These are phyloP conservation scores for Akanthomyces muscarius DNA, from an alignment of 2,329 filamentous ascomycete species.

Conservation along the genomic window DNA sequence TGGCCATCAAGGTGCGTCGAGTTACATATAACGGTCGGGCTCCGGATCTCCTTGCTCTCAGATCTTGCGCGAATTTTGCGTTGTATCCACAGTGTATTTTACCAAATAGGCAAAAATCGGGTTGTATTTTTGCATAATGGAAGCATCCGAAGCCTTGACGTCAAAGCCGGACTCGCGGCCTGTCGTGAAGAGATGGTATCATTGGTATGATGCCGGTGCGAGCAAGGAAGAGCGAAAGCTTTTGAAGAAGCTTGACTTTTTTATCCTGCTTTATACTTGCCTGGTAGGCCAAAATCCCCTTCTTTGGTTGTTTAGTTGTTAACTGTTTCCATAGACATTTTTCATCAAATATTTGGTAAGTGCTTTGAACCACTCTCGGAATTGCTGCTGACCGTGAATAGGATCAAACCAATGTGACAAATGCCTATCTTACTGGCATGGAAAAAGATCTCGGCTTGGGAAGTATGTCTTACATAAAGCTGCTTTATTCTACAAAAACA, in stretches of 20 bases:
- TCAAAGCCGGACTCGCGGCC: not conserved
- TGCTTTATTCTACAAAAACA: not conserved
- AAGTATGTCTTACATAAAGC: slow-evolving; percentile 20
- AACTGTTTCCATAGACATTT: slow-evolving; percentile 27
- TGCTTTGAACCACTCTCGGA: too few species aligned
- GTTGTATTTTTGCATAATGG: not conserved
- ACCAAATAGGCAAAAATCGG: not conserved
- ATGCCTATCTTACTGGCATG: slow-evolving; percentile 48
- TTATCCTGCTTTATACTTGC: slow-evolving; percentile 39
- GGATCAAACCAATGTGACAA: slow-evolving; percentile 43
- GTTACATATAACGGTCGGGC: not conserved
- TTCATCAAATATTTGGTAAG: slow-evolving; percentile 41
- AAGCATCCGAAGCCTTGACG: not conserved
- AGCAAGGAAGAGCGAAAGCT: slow-evolving; percentile 40
- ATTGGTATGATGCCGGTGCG: slow-evolving; percentile 41
- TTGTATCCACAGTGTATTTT: too few species aligned
- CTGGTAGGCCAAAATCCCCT: slow-evolving; percentile 21
- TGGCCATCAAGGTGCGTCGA: not conserved
- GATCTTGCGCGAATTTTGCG: not conserved
- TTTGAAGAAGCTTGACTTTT: slow-evolving; percentile 47
- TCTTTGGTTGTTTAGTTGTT: not conserved
- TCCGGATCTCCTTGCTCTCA: not conserved
- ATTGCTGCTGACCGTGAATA: not conserved
- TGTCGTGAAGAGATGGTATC: slow-evolving; percentile 28
- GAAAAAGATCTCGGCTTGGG: slow-evolving; percentile 40